Base-by-base conservation (phyloP, 805 yeast genomes). In the Wickerhamomyces rabaulensis region DNA sequence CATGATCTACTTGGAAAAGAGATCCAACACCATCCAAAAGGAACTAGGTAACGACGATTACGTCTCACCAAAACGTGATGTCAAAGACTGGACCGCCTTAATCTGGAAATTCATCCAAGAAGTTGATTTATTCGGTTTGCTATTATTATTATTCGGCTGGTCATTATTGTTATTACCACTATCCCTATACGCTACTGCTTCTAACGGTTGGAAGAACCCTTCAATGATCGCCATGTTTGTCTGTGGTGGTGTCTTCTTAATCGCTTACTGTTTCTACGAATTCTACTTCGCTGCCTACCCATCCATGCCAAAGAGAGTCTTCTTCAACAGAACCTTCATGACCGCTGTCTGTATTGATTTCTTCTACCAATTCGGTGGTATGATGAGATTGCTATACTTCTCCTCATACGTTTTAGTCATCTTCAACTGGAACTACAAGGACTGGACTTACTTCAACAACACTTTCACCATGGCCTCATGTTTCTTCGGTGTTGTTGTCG, bases 201-300 rank as follows among this genome's bases (percentile, higher is more conserved):
- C 54, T 23, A 58, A 62, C 37, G 63, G 62, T 5, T 71, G 69
- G 66, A 52, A 49, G 13, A 66, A 67, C 48, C 72, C 73, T 19
- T 63, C 67, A 42, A 58, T 73, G 57, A 73, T 73, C 50, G 76
- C 70, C 26, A 69, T 72, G 76, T 52, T 70, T 21, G 63, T 68
- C 39, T 62, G 70, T 50, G 76, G 77, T 49, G 64, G 66, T 37
- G 47, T 64, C 3, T 46, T 71, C 7, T 54, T 72, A 46, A 60
- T 69, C 21, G 48, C 51, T 8, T 71, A 65, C 47, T 58, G 57
- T 6, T 37, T 68, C 21, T 70, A 66, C 57, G 76, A 73, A 54
- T 54, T 57, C 42, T 62, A 44, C 44, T 54, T 58, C 29, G 66
- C 71, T 17, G 67, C 70, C 36, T 62, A 55, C 52, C 72, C 75